Evolutionary conservation across 306 rosid genomes (phyloP), one percentile per base, ranked within the genome.

Genomic region (Vicia villosa): DNA sequence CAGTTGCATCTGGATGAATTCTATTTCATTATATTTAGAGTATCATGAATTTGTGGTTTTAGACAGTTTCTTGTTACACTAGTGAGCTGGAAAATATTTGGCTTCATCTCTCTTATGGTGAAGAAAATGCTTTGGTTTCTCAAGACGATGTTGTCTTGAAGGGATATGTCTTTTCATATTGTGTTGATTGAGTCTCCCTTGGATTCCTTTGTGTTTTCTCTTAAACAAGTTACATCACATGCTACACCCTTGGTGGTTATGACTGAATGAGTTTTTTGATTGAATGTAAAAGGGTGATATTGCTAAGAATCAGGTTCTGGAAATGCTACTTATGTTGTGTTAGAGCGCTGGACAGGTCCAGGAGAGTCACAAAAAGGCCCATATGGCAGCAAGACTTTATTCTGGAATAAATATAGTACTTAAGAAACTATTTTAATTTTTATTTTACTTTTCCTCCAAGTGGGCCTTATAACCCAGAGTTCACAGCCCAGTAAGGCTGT

Each of bases 71-170:
- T 75, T 46, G 14, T 58, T 47, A 47, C 40, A 36, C 52, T 62
- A 30, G 60, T 22, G 67, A 47, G 19, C n/a, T 10, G 40, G 50
- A 57, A 56, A 24, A 63, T 54, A 17, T 63, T 56, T 45, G 30
- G 24, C 63, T 49, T 40, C 42, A 24, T 37, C 55, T 38, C 16
- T 32, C 64, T 58, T 11, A 20, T 59, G 63, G 26, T 38, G 79
- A 58, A 36, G 56, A 75, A 50, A 63, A 7, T 32, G 28, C 11
- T 63, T 40, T 68, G 63, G 54, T 78, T 72, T 67, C 37, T 56
- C 32, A 14, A 70, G 47, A 52, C 55, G 54, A 65, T 17, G 62
- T 51, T 78, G 70, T 40, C 68, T n/a, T 78, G 61, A 72, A 59
- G 66, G 64, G 11, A 38, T 46, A 13, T 57, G 65, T 34, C 60